Evolutionary conservation across 169 alveolate genomes (phyloP), one percentile per base, ranked within the genome.

Genomic region (Cryptosporidium felis): DNA sequence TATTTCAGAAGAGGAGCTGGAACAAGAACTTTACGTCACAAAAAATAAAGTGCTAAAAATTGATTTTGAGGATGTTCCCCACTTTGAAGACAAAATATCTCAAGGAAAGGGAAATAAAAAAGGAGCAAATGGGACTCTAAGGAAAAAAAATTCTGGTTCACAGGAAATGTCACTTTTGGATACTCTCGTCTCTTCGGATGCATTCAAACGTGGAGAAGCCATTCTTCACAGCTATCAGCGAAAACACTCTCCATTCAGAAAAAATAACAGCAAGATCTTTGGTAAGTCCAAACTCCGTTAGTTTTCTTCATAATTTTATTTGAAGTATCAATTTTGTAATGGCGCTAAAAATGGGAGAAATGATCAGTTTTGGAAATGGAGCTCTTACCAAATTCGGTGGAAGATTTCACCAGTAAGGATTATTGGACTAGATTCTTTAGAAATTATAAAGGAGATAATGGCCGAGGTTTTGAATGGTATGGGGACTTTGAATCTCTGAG

Each of bases 381-480:
- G 23, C 53, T 74, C 1, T 34, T 74, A 34, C 85, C 85, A 9
- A 56, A 74, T 36, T 30, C 59, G 3, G 45, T 49, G 16, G 85
- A 74, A 28, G 85, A 74, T 14, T 74, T 74, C 16, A 51, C 85
- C 2, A 74, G 59, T 21, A 74, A 44, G n/a, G 58, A 36, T 3
- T 74, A 74, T 6, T 74, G 85, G 85, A 45, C 36, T 40, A 10
- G n/a, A 0, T 74, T 74, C 28, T 74, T 74, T 32, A 49, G 30
- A 0, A 53, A 21, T 0, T 49, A 40, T 53, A 67, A 59, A 18
- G 67, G 53, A 0, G 42, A 53, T 16, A 58, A 23, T 10, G 26
- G 42, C 14, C 41, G 36, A 21, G 45, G 30, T 23, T 74, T 74
- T 74, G 85, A 74, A 26, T 74, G 85, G 85, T 74, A 74, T 18